Percentiles rank a stretch among this genome's conserved stretches.
phyloP scores from a whole-genome alignment of 164 flowering plant species.

The Annona squamosa region DNA sequence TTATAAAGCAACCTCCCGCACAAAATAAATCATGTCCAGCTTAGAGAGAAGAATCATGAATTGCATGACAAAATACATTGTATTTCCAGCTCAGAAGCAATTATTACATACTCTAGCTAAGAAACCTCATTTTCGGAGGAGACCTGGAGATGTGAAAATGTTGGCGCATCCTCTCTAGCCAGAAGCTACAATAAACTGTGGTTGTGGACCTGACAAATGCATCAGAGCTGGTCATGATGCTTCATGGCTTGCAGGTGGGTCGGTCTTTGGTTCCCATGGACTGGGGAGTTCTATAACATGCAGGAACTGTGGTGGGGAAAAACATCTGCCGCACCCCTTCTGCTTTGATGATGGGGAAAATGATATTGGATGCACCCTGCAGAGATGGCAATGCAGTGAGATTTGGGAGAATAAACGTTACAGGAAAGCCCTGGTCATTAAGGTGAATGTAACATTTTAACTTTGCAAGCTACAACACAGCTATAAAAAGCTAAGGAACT shows the following conservation, averaged over 20 bases:
- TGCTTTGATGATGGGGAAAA: conserved; percentile 67
- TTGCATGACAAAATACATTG: not conserved
- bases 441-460: too few species aligned
- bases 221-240: not conserved
- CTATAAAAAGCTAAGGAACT: not conserved
- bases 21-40: too few species aligned
- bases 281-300: conserved; percentile 53
- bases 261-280: not conserved
- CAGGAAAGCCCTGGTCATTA: not conserved
- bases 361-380: conserved; percentile 68
- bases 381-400: not conserved
- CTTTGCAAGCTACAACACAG: not conserved
- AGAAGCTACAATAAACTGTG: not conserved
- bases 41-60: not conserved
- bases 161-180: not conserved
- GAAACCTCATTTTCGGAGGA: not conserved
- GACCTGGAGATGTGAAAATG: not conserved
- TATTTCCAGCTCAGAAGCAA: not conserved
- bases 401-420: not conserved
- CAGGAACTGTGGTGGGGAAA: conserved; percentile 59
- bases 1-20: too few species aligned
- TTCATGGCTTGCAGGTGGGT: not conserved
- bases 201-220: not conserved
- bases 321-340: conserved; percentile 88
- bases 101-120: not conserved